These are phyloP conservation scores for Brachypodium distachyon DNA, from an alignment of 202 grass and related monocot species.

Conservation along the genomic window DNA sequence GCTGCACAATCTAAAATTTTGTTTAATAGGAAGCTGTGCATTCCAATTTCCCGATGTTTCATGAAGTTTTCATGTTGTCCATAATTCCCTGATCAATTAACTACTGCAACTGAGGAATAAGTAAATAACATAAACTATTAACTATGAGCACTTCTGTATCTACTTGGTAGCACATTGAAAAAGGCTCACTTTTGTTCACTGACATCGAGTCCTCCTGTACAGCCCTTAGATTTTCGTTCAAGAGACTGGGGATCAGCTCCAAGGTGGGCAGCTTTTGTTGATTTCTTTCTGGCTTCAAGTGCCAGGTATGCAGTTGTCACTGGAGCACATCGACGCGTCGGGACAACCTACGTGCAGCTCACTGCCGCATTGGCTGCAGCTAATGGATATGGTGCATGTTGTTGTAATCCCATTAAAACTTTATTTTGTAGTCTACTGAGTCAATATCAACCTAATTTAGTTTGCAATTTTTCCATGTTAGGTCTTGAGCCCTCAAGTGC, in stretches of 20 bases:
- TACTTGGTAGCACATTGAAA: neutral
- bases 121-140: neutral
- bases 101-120: neutral
- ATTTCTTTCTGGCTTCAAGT: slow-evolving; percentile 83
- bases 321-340: slow-evolving; percentile 76
- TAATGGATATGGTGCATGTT: slow-evolving; percentile 43
- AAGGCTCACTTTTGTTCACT: neutral
- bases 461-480: neutral
- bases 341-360: slow-evolving; percentile 73
- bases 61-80: neutral
- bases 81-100: neutral
- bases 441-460: neutral
- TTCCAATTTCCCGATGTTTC: neutral
- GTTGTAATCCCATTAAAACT: neutral
- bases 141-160: neutral
- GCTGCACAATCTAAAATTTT: neutral
- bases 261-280: slow-evolving; percentile 85
- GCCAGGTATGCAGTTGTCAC: slow-evolving; percentile 58
- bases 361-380: slow-evolving; percentile 69
- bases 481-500: slow-evolving; percentile 20
- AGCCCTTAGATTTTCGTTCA: slow-evolving; percentile 46
- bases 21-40: neutral
- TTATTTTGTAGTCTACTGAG: neutral
- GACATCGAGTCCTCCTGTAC: slow-evolving; percentile 2
- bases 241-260: slow-evolving; percentile 85